Evolutionary conservation across 2,329 filamentous ascomycete species (phyloP).

Genomic region (Exophiala aquamarina): DNA sequence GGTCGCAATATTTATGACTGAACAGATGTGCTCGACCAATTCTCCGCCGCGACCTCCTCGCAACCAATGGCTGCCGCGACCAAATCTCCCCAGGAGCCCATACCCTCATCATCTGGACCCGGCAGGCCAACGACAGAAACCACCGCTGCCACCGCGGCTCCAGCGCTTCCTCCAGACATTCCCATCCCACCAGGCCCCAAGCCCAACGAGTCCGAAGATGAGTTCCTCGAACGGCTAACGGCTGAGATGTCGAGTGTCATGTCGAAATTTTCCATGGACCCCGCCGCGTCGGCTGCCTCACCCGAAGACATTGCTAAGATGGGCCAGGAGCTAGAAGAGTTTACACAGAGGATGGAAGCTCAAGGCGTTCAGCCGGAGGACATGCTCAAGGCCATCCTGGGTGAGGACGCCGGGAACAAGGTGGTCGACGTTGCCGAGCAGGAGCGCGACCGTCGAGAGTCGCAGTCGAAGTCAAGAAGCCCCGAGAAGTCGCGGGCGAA

Average conservation of each 20-base stretch:
- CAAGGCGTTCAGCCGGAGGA: constrained; percentile 31
- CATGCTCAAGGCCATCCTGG: constrained; percentile 33
- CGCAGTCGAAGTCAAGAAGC: constrained; percentile 28
- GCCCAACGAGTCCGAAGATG: constrained; percentile 28
- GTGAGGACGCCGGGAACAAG: constrained; percentile 26
- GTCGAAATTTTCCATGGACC: constrained; percentile 21
- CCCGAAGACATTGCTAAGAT: constrained; percentile 26
- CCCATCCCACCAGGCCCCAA: constrained; percentile 32
- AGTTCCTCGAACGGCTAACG: constrained; percentile 27
- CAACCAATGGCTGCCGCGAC: constrained; percentile 32
- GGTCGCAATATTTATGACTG: constrained; percentile 8
- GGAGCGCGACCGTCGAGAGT: constrained; percentile 25
- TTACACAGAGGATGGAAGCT: constrained; percentile 33
- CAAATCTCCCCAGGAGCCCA: constrained; percentile 36
- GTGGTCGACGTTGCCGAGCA: constrained; percentile 15
- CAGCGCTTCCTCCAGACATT: constrained; percentile 22
- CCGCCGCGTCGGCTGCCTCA: constrained; percentile 22
- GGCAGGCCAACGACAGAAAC: constrained; percentile 32
- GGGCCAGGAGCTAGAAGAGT: constrained; percentile 31
- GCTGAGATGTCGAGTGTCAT: constrained; percentile 29
- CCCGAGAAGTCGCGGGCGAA: constrained; percentile 23
- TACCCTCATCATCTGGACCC: constrained; percentile 39
- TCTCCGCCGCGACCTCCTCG: constrained; percentile 54
- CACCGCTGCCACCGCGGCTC: constrained; percentile 30
- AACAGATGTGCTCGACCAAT: constrained; percentile 88